Percentiles rank a stretch among this genome's conserved stretches.
Conservation (phyloP, 495 filamentous ascomycete genomes). For the Echria macrotheca region DNA sequence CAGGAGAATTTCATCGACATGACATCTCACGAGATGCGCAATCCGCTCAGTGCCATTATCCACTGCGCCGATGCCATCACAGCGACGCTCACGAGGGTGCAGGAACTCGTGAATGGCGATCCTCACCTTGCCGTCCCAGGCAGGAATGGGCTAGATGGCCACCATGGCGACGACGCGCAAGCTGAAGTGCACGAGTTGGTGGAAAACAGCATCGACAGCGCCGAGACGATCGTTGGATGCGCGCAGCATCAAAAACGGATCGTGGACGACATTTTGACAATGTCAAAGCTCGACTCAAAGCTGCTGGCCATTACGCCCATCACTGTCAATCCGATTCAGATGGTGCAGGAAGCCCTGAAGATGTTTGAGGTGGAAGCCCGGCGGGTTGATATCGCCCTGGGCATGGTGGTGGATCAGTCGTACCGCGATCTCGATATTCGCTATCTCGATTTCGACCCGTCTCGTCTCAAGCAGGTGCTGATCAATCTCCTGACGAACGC, state of each 20-base stretch:
- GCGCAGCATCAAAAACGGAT: conserved; percentile 75
- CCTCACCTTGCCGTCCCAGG: not conserved
- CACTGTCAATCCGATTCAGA: conserved; percentile 56
- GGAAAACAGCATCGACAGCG: conserved; percentile 55
- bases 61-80: conserved; percentile 59
- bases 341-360: conserved; percentile 57
- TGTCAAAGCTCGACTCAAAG: conserved; percentile 73
- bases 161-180: conserved; percentile 6
- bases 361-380: conserved; percentile 70
- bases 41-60: conserved; percentile 66
- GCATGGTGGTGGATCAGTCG: conserved; percentile 53
- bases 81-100: conserved; percentile 25
- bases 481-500: conserved; percentile 69
- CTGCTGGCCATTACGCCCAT: conserved; percentile 64
- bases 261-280: conserved; percentile 71
- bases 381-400: conserved; percentile 58
- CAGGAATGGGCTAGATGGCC: not conserved
- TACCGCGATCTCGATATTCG: conserved; percentile 50
- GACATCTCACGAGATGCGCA: conserved; percentile 72
- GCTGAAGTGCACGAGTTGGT: conserved; percentile 35
- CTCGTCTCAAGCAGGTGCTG: conserved; percentile 64
- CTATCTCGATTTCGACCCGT: conserved; percentile 67
- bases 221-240: conserved; percentile 70
- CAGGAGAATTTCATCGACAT: conserved; percentile 76
- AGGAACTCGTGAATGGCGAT: conserved; percentile 22